Conservation (phyloP, 139 green algal genomes). For the Chlorella sp. region DNA sequence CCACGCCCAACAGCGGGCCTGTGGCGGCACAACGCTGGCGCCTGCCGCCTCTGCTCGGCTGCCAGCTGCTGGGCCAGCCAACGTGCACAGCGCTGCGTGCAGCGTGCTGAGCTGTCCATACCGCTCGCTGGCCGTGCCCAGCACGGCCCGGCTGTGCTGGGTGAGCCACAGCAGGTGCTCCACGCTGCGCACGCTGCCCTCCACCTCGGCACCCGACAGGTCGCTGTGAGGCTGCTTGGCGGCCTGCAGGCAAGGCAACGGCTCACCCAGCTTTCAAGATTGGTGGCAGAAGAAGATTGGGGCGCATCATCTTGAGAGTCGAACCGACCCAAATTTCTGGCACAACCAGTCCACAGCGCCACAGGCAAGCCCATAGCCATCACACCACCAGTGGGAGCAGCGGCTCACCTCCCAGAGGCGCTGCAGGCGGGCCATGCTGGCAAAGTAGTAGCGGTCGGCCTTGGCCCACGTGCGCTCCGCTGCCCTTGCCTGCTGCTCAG, state of each 20-base stretch:
- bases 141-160: conserved; percentile 66
- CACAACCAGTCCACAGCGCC: too few species aligned
- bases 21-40: background rate
- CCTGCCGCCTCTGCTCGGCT: background rate
- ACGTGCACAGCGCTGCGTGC: background rate
- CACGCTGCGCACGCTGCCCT: conserved; percentile 51
- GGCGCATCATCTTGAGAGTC: too few species aligned
- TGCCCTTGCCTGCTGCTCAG: conserved; percentile 9
- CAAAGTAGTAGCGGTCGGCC: conserved; percentile 87
- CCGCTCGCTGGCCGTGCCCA: conserved; percentile 37
- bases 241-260: conserved; percentile 43
- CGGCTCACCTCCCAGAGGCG: conserved; percentile 66
- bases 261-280: too few species aligned
- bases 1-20: conserved; percentile 7
- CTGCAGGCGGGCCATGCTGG: conserved; percentile 85
- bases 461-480: conserved; percentile 59
- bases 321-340: too few species aligned
- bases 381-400: background rate
- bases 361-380: too few species aligned
- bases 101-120: conserved; percentile 17
- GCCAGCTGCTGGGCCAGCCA: background rate
- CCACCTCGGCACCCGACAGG: conserved; percentile 76
- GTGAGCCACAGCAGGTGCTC: conserved; percentile 86
- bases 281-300: too few species aligned
- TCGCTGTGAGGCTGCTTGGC: conserved; percentile 75